Percentiles rank a stretch among this genome's conserved stretches.
phyloP scores from a whole-genome alignment of 768 basidiomycete species.

The Termitomyces sp. region DNA sequence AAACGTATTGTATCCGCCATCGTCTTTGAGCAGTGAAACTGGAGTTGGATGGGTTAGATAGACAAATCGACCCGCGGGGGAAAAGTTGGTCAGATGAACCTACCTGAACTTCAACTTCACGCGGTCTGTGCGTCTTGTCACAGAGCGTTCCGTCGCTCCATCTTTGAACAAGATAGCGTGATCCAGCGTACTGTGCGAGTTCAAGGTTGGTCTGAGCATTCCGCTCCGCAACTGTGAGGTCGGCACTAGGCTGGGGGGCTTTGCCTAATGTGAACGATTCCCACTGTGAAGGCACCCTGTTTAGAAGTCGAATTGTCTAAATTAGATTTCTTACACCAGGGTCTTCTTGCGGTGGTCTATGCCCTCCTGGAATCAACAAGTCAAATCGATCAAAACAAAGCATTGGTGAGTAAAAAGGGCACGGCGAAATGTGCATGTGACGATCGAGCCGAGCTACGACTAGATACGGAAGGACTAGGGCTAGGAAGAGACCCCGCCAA shows the following conservation, averaged over 20 bases:
- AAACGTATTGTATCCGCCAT: conserved; percentile 87
- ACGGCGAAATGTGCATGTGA: neutral
- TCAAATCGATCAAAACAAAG: conserved; percentile 9
- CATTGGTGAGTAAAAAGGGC: neutral
- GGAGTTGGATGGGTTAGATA: neutral
- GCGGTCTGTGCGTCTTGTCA: conserved; percentile 83
- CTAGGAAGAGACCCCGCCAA: conserved; percentile 5
- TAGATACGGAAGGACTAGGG: conserved; percentile 3
- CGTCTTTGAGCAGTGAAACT: conserved; percentile 97
- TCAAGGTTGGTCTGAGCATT: conserved; percentile 67
- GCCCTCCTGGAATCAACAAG: conserved; percentile 43
- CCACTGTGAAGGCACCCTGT: conserved; percentile 39
- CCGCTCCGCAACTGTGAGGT: conserved; percentile 62
- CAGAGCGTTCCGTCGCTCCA: conserved; percentile 91
- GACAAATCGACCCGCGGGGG: neutral
- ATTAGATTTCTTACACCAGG: conserved; percentile 51
- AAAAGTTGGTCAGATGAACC: conserved; percentile 5
- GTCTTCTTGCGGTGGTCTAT: conserved; percentile 83
- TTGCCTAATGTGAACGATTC: conserved; percentile 75
- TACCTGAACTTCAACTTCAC: conserved; percentile 94
- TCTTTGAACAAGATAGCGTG: conserved; percentile 87
- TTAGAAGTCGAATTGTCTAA: conserved; percentile 16
- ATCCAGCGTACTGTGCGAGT: conserved; percentile 70
- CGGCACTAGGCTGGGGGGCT: conserved; percentile 62
- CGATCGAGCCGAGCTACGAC: conserved; percentile 4